A percentile compares a stretch with the other conserved stretches of the same genome.
These are phyloP conservation scores for Myriangium duriaei DNA, from an alignment of 2,329 filamentous ascomycete genomes.

Conservation along the genomic window DNA sequence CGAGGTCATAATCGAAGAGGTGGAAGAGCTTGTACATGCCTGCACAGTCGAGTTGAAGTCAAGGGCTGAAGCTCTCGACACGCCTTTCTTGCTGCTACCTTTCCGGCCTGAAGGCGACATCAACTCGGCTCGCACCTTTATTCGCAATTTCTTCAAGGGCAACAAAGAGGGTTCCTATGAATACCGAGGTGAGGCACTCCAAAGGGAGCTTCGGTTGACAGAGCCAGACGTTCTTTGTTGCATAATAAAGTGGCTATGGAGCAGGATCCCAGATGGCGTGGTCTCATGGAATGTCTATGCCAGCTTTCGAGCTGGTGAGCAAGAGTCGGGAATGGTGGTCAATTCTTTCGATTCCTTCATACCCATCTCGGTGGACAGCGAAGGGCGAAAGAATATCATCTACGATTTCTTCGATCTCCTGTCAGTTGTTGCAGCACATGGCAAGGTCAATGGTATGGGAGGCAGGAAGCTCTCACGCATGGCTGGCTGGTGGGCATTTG, in stretches of 20 bases:
- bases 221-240: conserved; percentile 79
- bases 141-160: conserved; percentile 81
- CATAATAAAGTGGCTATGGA: conserved; percentile 98
- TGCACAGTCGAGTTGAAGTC: conserved; percentile 89
- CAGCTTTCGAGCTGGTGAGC: conserved; percentile 86
- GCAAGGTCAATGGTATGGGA: conserved; percentile 83
- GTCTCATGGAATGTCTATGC: conserved; percentile 97
- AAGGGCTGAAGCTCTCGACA: conserved; percentile 66
- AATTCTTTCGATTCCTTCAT: conserved; percentile 96
- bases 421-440: conserved; percentile 79
- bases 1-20: conserved; percentile 75
- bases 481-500: conserved; percentile 98
- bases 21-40: conserved; percentile 71
- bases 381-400: conserved; percentile 74
- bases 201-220: conserved; percentile 79
- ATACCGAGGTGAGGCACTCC: conserved; percentile 55
- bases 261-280: conserved; percentile 75
- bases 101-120: conserved; percentile 90
- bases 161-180: conserved; percentile 44
- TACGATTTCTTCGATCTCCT: conserved; percentile 94
- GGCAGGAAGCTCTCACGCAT: conserved; percentile 88
- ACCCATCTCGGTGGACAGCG: conserved; percentile 80
- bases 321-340: conserved; percentile 80
- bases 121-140: conserved; percentile 79
- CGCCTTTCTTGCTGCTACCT: conserved; percentile 83